Evolutionary conservation across 1,284 basidiomycete genomes (phyloP).

Genomic region (Meira miltonrushii): DNA sequence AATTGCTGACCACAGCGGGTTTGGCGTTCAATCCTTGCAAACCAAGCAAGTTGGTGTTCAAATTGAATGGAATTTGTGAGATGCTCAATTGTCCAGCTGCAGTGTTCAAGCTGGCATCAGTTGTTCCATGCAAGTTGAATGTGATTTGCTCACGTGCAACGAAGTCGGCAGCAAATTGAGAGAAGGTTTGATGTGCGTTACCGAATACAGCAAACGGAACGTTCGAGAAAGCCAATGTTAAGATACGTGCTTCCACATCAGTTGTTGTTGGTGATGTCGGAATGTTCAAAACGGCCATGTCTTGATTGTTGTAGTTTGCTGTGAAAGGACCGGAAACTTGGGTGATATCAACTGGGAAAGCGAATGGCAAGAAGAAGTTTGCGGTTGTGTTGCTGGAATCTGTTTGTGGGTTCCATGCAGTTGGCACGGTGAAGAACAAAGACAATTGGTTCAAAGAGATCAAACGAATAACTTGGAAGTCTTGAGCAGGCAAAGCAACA

Average conservation of each 20-base stretch:
- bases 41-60: conserved; percentile 63
- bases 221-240: conserved; percentile 63
- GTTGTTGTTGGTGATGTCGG: conserved; percentile 62
- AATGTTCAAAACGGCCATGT: conserved; percentile 64
- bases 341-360: conserved; percentile 66
- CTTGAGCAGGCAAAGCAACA: conserved; percentile 65
- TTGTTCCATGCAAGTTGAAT: conserved; percentile 61
- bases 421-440: conserved; percentile 61
- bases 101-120: conserved; percentile 62
- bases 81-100: conserved; percentile 65
- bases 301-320: conserved; percentile 59
- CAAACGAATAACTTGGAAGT: conserved; percentile 65
- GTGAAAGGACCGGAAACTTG: conserved; percentile 64
- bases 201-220: conserved; percentile 63
- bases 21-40: conserved; percentile 65
- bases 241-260: conserved; percentile 63
- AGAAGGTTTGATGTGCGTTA: conserved; percentile 55
- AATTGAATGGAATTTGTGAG: conserved; percentile 63
- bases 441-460: conserved; percentile 65
- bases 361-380: conserved; percentile 66
- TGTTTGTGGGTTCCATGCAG: conserved; percentile 59
- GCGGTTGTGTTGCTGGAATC: conserved; percentile 63
- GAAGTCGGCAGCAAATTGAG: conserved; percentile 65
- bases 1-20: conserved; percentile 61
- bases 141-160: conserved; percentile 59